A percentile compares a stretch with the other conserved stretches of the same genome.
Evolutionary conservation across 441 rosid genomes (phyloP).

Genomic region (Corymbia citriodora): DNA sequence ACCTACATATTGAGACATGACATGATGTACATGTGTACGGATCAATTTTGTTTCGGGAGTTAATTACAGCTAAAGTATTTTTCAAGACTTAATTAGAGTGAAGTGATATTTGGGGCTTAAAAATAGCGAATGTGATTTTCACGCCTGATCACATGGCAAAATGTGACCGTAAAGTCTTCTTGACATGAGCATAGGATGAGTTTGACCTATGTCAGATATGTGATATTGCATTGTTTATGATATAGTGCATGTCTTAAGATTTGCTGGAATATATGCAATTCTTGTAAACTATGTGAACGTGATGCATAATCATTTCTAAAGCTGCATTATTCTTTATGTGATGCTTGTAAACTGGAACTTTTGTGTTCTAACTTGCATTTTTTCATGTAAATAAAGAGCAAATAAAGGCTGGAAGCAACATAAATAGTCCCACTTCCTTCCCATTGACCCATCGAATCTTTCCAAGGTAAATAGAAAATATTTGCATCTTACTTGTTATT

Average conservation of each 20-base stretch:
- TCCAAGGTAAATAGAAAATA: neutral
- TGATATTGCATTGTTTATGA: neutral
- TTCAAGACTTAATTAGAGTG: too few relatives aligned
- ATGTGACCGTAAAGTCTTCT: neutral
- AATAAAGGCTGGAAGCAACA: neutral
- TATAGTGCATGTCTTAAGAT: neutral
- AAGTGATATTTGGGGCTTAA: too few relatives aligned
- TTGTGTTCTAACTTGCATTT: neutral
- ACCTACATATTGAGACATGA: neutral
- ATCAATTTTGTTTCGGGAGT: rapidly evolving
- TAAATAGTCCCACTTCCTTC: neutral
- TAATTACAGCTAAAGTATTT: neutral
- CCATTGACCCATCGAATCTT: neutral
- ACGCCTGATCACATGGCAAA: neutral
- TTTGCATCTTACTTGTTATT: neutral
- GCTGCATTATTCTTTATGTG: neutral
- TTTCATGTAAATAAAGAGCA: neutral
- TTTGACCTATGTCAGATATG: neutral
- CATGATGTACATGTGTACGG: neutral
- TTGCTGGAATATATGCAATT: neutral
- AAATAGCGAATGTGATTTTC: neutral
- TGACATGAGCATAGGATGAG: neutral
- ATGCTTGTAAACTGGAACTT: neutral
- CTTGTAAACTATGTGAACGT: neutral
- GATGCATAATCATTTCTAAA: neutral